phyloP scores from a whole-genome alignment of 176 grass and related monocot genomes.

The Oryza coarctata region DNA sequence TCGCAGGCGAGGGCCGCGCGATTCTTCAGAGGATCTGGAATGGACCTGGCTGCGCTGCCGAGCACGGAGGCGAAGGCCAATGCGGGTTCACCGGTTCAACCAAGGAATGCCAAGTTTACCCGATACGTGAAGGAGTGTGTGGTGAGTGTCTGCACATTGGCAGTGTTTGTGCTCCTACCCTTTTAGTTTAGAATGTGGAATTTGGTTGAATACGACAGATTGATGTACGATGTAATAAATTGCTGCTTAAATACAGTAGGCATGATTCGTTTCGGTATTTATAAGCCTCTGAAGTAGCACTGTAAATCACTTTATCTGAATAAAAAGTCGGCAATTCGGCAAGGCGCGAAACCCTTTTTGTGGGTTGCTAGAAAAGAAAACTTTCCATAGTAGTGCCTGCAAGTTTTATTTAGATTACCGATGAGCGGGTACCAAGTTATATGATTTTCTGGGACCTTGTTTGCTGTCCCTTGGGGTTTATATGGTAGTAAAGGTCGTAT shows the following conservation, averaged over 20 bases:
- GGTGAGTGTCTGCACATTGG: conserved; percentile 22
- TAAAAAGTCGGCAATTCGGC: background rate
- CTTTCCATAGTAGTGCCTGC: background rate
- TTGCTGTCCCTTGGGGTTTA: background rate
- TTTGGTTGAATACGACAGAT: background rate
- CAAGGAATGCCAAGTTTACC: conserved; percentile 50
- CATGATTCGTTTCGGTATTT: background rate
- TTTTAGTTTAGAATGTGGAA: background rate
- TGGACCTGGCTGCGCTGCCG: conserved; percentile 52
- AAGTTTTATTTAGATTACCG: background rate
- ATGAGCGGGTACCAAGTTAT: background rate
- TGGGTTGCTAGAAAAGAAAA: background rate
- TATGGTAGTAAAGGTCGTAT: background rate
- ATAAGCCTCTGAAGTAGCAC: background rate
- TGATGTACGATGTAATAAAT: background rate
- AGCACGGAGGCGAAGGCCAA: conserved; percentile 27
- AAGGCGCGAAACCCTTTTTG: background rate
- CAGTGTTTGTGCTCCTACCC: background rate
- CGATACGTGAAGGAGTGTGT: conserved; percentile 60
- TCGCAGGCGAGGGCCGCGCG: conserved; percentile 74
- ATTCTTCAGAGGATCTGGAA: conserved; percentile 69
- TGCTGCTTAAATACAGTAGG: background rate
- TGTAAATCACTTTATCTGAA: background rate
- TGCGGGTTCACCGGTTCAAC: conserved; percentile 33
- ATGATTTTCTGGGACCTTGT: background rate